Percentiles rank a stretch among this genome's conserved stretches.
Conservation (phyloP, 1,284 basidiomycete species). For the Clitocybe nebularis region DNA sequence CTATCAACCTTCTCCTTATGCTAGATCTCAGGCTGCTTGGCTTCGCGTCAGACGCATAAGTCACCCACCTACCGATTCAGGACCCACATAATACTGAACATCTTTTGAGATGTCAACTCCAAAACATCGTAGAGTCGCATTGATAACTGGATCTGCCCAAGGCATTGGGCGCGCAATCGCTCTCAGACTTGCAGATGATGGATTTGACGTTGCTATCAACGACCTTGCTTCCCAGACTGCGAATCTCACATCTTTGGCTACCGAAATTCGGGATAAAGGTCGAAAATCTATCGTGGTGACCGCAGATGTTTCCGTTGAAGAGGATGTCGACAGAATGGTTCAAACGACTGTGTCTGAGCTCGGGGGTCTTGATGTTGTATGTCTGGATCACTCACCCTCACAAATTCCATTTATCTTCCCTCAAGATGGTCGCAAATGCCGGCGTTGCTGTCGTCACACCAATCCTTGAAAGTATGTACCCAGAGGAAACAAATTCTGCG, state of each 20-base stretch:
- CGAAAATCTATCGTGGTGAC: constrained; percentile 15
- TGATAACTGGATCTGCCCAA: constrained; percentile 11
- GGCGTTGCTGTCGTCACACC: neutral
- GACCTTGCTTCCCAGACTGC: constrained; percentile 19
- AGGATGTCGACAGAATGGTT: constrained; percentile 23
- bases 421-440: neutral
- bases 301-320: constrained; percentile 25
- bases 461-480: neutral
- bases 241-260: constrained; percentile 15
- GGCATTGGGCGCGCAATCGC: constrained; percentile 10
- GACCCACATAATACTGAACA: too few species aligned
- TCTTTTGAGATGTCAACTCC: too few species aligned
- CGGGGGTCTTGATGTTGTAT: constrained; percentile 28
- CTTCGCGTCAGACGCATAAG: too few species aligned
- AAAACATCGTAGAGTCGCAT: too few species aligned
- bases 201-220: constrained; percentile 25
- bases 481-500: neutral
- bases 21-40: too few species aligned
- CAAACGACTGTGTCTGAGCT: constrained; percentile 17
- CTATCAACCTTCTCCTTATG: too few species aligned
- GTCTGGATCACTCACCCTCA: too few species aligned
- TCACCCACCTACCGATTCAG: too few species aligned
- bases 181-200: constrained; percentile 24
- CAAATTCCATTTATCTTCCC: neutral
- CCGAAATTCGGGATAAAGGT: constrained; percentile 19